Base-by-base conservation (phyloP, 441 rosid species). In the Manihot esculenta region DNA sequence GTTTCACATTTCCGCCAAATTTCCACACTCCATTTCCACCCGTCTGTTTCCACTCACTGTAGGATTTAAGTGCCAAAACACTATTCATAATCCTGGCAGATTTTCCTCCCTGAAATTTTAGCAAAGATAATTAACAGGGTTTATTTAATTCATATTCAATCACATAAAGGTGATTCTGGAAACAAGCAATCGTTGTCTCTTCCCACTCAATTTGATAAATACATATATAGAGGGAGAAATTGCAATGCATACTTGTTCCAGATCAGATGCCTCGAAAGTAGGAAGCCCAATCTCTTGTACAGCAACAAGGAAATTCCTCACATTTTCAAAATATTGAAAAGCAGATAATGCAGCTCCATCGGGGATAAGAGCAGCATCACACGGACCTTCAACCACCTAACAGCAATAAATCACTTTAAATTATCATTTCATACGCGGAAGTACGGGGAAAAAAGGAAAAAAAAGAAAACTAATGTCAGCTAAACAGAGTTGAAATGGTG, bases 321-420 rank as follows among this genome's bases (percentile, higher is more conserved):
- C 93, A 73, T 94, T 94, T 82, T 94, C 99, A 72, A 94, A 94
- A 83, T 94, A 91, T 80, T 94, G 99, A 83, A 86, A 94, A 26
- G 96, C 99, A 5, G 99, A 90, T 76, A 94, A 81, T 38, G 99
- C 97, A 0, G 98, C 99, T 79, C 99, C 99, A 81, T 94, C 97
- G 3, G 97, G 91, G 55, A 89, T 85, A 54, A 84, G 85, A 66
- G 83, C 75, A 64, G 94, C 90, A 80, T 94, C 99, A 72, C 87
- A 76, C 10, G 97, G 96, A 79, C 92, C 80, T 82, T 92, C 99
- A 69, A 94, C 98, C 20, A 94, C 93, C 98, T 94, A 72, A 71
- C 61, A 71, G 23, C 54, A 54, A 61, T 15, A 45, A 73, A 58
- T 38, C 33, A 66, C 11, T 38, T n/a, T n/a, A 14, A 38, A 59